These are phyloP conservation scores for Ilex asprella DNA, from an alignment of 257 asterid genomes.

Conservation along the genomic window DNA sequence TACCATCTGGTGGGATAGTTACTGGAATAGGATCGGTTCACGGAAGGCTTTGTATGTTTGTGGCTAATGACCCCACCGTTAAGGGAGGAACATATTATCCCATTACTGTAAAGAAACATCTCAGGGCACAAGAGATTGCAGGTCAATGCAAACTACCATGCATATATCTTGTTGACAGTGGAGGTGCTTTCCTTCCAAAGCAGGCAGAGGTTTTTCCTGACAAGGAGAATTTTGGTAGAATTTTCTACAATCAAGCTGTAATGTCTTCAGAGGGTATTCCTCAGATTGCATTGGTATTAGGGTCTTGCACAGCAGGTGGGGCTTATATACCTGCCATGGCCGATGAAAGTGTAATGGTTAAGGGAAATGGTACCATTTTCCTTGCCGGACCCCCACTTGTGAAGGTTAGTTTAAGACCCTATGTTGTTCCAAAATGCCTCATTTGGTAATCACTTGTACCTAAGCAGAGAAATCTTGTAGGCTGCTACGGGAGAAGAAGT, in stretches of 20 bases:
- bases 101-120: slow-evolving; percentile 93
- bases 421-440: slow-evolving; percentile 1
- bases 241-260: slow-evolving; percentile 85
- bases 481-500: slow-evolving; percentile 98
- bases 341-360: slow-evolving; percentile 98
- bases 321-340: slow-evolving; percentile 99
- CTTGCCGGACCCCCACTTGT: slow-evolving; percentile 99
- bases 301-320: slow-evolving; percentile 99
- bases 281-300: slow-evolving; percentile 87
- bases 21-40: slow-evolving; percentile 96
- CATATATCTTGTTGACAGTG: slow-evolving; percentile 95
- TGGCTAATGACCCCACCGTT: slow-evolving; percentile 96
- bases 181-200: slow-evolving; percentile 98
- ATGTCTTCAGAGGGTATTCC: slow-evolving; percentile 97
- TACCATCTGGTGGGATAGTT: slow-evolving; percentile 91
- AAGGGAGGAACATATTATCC: slow-evolving; percentile 98
- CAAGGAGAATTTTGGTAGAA: slow-evolving; percentile 90
- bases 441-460: not conserved
- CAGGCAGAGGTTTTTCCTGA: slow-evolving; percentile 98
- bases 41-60: slow-evolving; percentile 84
- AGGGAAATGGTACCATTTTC: slow-evolving; percentile 96
- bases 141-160: slow-evolving; percentile 82
- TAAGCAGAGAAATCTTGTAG: slow-evolving; percentile 34
- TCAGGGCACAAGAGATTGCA: slow-evolving; percentile 97
- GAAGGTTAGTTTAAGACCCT: slow-evolving; percentile 50